Conservation (phyloP, 257 asterid genomes). For the Lantana camara region DNA sequence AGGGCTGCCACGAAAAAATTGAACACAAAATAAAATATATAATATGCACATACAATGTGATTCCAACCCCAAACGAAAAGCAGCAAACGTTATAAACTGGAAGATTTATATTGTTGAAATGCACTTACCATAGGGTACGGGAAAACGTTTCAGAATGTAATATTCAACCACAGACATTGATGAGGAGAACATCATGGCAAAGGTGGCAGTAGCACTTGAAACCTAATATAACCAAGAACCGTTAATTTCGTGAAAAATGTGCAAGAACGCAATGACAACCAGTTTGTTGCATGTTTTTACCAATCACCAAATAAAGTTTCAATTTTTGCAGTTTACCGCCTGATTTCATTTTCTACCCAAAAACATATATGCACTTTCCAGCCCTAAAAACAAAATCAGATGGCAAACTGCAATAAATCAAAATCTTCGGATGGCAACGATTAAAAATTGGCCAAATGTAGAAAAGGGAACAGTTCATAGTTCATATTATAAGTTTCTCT, state of each 20-base stretch:
- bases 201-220: conserved; percentile 98
- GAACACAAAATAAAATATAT: not conserved
- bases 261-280: not conserved
- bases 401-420: no score
- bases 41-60: not conserved
- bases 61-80: not conserved
- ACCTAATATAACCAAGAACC: conserved; percentile 49
- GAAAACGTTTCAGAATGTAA: conserved; percentile 88
- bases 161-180: conserved; percentile 98
- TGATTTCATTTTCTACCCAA: no score
- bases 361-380: no score
- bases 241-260: not conserved
- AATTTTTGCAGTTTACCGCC: no score
- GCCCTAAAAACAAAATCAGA: no score
- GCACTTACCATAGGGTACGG: conserved; percentile 86
- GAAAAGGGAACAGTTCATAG: no score
- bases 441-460: no score
- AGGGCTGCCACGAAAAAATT: conserved; percentile 52
- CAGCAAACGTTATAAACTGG: not conserved
- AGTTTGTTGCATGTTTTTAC: not conserved
- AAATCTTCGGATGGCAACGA: no score
- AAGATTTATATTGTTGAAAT: not conserved
- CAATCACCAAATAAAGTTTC: no score
- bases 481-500: no score
- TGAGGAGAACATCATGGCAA: conserved; percentile 98